Conservation (phyloP, 2,329 filamentous ascomycete species). For the Salinomyces thailandicus region DNA sequence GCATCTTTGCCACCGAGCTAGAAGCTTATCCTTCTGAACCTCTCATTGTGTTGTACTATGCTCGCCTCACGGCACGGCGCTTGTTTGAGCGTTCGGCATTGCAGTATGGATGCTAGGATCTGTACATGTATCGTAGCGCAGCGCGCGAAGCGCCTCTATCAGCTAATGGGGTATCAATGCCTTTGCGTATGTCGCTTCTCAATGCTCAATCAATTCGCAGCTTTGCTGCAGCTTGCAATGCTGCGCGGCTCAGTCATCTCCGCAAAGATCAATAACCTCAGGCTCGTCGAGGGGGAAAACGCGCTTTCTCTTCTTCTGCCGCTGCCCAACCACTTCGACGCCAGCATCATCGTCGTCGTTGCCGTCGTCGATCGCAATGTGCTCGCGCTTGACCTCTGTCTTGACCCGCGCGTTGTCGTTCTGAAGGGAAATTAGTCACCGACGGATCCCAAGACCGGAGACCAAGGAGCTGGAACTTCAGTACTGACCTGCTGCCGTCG, state of each 20-base stretch:
- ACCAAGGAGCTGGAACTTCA: background rate
- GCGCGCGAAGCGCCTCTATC: too few species aligned
- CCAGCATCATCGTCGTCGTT: conserved; percentile 2
- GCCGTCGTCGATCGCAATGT: background rate
- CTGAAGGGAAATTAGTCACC: background rate
- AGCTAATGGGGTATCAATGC: too few species aligned
- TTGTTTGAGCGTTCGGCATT: conserved; percentile 3
- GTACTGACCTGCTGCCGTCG: conserved; percentile 1
- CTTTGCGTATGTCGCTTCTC: too few species aligned
- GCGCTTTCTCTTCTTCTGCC: conserved; percentile 1
- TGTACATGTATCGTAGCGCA: background rate
- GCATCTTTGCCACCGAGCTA: conserved; percentile 89
- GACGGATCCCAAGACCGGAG: background rate
- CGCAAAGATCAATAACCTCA: conserved; percentile 3
- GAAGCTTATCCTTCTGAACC: conserved; percentile 11
- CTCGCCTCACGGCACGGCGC: background rate
- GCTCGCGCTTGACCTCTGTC: conserved; percentile 6
- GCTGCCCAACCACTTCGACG: conserved; percentile 2
- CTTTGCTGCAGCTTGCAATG: too few species aligned
- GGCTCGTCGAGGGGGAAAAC: background rate
- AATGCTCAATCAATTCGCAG: too few species aligned
- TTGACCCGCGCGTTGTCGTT: conserved; percentile 2
- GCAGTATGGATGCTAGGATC: too few species aligned
- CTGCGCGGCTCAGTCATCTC: background rate
- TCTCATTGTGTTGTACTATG: background rate